Evolutionary conservation across 2,329 filamentous ascomycete species (phyloP).

Genomic region (Verticillium longisporum): DNA sequence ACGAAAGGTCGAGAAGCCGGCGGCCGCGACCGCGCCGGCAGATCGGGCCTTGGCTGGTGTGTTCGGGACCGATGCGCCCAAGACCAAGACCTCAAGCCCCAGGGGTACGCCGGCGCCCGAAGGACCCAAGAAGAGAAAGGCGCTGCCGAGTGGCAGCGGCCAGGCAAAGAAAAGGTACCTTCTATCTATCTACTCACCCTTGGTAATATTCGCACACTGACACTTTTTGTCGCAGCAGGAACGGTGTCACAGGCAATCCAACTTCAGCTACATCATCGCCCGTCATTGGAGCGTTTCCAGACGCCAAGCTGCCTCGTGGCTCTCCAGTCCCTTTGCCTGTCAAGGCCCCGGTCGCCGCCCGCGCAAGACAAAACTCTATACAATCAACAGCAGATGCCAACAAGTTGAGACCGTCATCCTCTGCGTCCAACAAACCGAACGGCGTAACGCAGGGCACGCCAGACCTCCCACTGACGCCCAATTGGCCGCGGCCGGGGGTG

Average conservation of each 20-base stretch:
- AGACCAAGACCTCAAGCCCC: conserved; percentile 57
- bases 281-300: conserved; percentile 61
- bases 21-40: conserved; percentile 43
- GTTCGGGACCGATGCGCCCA: conserved; percentile 41
- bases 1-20: conserved; percentile 70
- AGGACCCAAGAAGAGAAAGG: conserved; percentile 66
- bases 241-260: conserved; percentile 46
- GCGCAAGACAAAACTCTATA: conserved; percentile 69
- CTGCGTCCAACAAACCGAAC: conserved; percentile 55
- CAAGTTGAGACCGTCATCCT: conserved; percentile 49
- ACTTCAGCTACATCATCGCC: conserved; percentile 72
- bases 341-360: conserved; percentile 48
- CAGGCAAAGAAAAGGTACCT: conserved; percentile 72
- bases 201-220: conserved; percentile 6
- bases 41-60: conserved; percentile 63
- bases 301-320: conserved; percentile 43
- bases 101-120: conserved; percentile 63
- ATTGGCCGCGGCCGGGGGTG: conserved; percentile 14
- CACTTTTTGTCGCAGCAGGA: conserved; percentile 19
- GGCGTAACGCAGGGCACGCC: conserved; percentile 33
- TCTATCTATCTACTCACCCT: neutral
- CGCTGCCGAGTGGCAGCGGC: conserved; percentile 55
- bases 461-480: conserved; percentile 22
- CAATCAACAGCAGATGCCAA: conserved; percentile 50
- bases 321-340: conserved; percentile 51